Percentiles rank a stretch among this genome's conserved stretches.
These are phyloP conservation scores for Xylaria sp. DNA, from an alignment of 2,329 filamentous ascomycete genomes.

Conservation along the genomic window DNA sequence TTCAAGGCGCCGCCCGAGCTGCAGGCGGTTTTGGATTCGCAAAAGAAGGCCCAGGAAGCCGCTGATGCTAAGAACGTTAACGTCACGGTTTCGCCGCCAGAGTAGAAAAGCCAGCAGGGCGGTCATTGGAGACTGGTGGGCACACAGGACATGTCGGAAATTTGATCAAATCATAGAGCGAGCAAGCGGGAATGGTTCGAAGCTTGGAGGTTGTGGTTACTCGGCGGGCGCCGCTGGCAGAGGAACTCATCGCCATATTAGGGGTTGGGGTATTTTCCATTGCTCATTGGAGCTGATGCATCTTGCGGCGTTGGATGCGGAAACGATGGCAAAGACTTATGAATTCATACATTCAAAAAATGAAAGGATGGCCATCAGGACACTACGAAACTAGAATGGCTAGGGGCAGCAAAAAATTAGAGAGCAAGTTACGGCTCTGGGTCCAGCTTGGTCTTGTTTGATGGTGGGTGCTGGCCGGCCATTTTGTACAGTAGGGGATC, in stretches of 20 bases:
- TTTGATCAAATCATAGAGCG: not conserved
- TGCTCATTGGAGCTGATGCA: too few species aligned
- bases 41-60: conserved; percentile 50
- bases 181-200: too few species aligned
- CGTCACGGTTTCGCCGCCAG: conserved; percentile 25
- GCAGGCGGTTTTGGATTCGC: conserved; percentile 60
- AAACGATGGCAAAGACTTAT: conserved; percentile 4
- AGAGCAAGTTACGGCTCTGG: too few species aligned
- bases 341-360: conserved; percentile 5
- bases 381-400: too few species aligned
- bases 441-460: too few species aligned
- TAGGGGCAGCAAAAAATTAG: too few species aligned
- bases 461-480: too few species aligned
- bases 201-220: too few species aligned
- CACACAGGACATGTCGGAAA: too few species aligned
- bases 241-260: not conserved
- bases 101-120: conserved; percentile 6
- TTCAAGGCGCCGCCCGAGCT: conserved; percentile 69
- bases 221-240: too few species aligned
- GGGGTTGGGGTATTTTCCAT: too few species aligned
- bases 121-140: not conserved
- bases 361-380: not conserved
- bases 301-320: conserved; percentile 19
- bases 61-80: conserved; percentile 37
- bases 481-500: too few species aligned